phyloP scores from a whole-genome alignment of 148 eudicot genomes.

The Chenopodium album region DNA sequence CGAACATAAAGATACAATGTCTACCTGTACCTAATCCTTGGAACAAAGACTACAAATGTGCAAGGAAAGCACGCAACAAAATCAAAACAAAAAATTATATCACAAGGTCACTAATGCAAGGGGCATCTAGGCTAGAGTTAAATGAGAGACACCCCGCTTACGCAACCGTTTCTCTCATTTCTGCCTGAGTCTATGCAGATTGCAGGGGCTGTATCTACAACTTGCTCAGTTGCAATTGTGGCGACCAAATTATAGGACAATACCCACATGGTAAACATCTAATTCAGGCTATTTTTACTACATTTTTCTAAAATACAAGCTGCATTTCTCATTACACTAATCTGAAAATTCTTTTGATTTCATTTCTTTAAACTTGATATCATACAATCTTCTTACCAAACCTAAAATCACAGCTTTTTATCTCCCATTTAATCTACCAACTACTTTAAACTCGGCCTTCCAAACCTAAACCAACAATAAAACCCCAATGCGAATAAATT shows the following conservation, averaged over 20 bases:
- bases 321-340: not conserved
- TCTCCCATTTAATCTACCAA: not conserved
- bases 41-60: conserved; percentile 8
- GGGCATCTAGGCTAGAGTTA: not conserved
- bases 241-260: not conserved
- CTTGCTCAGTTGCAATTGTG: no score
- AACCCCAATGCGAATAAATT: not conserved
- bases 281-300: not conserved
- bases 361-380: no score
- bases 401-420: no score
- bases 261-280: not conserved
- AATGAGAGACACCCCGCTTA: no score
- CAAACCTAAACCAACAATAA: not conserved
- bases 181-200: no score
- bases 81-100: not conserved
- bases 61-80: not conserved
- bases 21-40: not conserved
- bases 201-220: no score
- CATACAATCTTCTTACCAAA: no score
- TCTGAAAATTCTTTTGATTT: not conserved
- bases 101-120: not conserved
- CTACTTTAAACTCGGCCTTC: not conserved
- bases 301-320: not conserved
- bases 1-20: not conserved
- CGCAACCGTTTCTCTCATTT: no score